Base-by-base conservation (phyloP, 2,329 filamentous ascomycete genomes). In the Cryphonectria radicalis region DNA sequence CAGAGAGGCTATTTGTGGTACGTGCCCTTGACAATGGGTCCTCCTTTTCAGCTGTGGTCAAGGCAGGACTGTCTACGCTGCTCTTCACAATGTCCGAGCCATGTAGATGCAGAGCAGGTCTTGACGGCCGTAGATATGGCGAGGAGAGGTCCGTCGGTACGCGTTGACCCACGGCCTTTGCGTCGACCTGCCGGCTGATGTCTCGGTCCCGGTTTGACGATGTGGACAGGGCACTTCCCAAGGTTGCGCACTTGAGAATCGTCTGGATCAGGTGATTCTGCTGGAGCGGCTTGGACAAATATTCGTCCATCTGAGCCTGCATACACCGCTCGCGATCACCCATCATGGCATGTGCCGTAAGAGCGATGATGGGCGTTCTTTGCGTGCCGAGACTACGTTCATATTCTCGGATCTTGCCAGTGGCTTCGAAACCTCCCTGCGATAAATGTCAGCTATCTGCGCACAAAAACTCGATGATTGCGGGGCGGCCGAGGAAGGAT, bases 281-380 rank as follows among this genome's bases (percentile, higher is more conserved):
- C 81, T 98, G 97, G 73, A 98, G 86, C 37, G 95, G 95, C 80
- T 99, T 99, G 25, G 95, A 97, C 59, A 99, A 86, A 79, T 99
- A 99, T 81, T 99, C 96, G 80, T 99, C 96, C 96, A 99, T 99
- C 84, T 98, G 94, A 13, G 95, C 96, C 80, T 97, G 94, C 73
- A 99, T 97, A 81, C 96, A 99, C 85, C 97, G 97, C 81, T 99
- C 96, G 66, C 96, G 90, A 79, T 99, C 96, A 75, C 96, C 96
- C 85, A 98, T 91, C 96, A 99, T 99, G 76, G 96, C 96, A 82
- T 99, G 96, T 1, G 96, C 96, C 17, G 96, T 99, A 62, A 99
- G 88, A 2, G 96, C 96, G 77, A 99, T 97, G 78, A 99, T 98
- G 19, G 96, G 96, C 14, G 95, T 97, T 67, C 95, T 89, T 71